A percentile compares a stretch with the other conserved stretches of the same genome.
Conservation (phyloP, 768 basidiomycete genomes). For the Lepiota brunneoincarnata region DNA sequence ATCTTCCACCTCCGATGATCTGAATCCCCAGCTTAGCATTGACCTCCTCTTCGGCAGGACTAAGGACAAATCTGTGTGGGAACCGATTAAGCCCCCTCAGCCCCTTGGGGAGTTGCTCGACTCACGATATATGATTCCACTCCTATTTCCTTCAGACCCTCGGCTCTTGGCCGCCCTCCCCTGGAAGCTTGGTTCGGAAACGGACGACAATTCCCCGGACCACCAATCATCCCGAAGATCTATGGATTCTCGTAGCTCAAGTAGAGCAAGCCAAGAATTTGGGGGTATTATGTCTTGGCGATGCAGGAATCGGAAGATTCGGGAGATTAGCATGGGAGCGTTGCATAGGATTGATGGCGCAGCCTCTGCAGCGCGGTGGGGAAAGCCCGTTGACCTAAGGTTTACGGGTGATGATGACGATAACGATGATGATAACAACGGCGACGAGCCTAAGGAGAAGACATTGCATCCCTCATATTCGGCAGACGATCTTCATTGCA, state of each 20-base stretch:
- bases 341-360: slow-evolving; percentile 73
- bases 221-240: slow-evolving; percentile 6
- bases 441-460: slow-evolving; percentile 37
- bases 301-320: slow-evolving; percentile 54
- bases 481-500: slow-evolving; percentile 30
- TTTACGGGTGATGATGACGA: slow-evolving; percentile 42
- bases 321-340: slow-evolving; percentile 57
- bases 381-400: slow-evolving; percentile 36
- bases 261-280: slow-evolving; percentile 30
- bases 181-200: slow-evolving; percentile 35
- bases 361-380: slow-evolving; percentile 61
- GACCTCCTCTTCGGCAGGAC: slow-evolving; percentile 78
- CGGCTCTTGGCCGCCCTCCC: slow-evolving; percentile 73
- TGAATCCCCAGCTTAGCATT: slow-evolving; percentile 53
- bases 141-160: slow-evolving; percentile 80
- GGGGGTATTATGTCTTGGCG: slow-evolving; percentile 54
- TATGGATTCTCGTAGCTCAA: slow-evolving; percentile 22
- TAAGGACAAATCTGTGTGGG: slow-evolving; percentile 68
- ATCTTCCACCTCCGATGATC: slow-evolving; percentile 31
- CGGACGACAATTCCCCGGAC: slow-evolving; percentile 5
- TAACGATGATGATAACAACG: slow-evolving; percentile 38
- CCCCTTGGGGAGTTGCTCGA: slow-evolving; percentile 90
- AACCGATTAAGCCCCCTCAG: slow-evolving; percentile 74
- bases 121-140: slow-evolving; percentile 88
- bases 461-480: slow-evolving; percentile 20